These are phyloP conservation scores for Russula ochroleuca DNA, from an alignment of 768 basidiomycete species.

Conservation along the genomic window DNA sequence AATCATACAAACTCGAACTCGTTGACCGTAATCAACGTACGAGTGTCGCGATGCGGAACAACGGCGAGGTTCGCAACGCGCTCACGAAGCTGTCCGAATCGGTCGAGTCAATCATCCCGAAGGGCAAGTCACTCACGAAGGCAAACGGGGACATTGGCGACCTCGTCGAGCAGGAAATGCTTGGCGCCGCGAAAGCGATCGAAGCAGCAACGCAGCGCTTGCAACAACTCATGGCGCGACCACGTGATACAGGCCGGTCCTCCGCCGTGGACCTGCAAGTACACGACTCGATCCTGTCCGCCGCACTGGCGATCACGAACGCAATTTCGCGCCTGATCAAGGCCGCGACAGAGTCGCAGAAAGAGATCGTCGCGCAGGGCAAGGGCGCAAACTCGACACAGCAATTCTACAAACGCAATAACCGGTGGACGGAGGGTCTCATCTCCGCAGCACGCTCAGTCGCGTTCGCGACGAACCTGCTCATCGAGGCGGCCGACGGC, in stretches of 20 bases:
- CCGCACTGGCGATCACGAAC: conserved; percentile 91
- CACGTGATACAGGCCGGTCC: conserved; percentile 81
- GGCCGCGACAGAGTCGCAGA: conserved; percentile 95
- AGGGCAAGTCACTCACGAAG: conserved; percentile 69
- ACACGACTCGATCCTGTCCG: conserved; percentile 92
- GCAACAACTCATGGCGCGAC: conserved; percentile 87
- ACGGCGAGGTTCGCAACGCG: conserved; percentile 76
- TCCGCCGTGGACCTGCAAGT: conserved; percentile 92
- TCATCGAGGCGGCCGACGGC: conserved; percentile 97
- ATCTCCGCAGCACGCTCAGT: conserved; percentile 98
- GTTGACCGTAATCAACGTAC: conserved; percentile 65
- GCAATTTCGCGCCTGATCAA: conserved; percentile 93
- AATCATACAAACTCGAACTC: conserved; percentile 90
- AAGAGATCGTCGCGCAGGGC: conserved; percentile 96
- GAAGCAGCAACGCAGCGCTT: conserved; percentile 87
- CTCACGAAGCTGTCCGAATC: conserved; percentile 82
- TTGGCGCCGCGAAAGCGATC: conserved; percentile 86
- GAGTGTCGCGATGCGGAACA: conserved; percentile 86
- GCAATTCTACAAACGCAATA: conserved; percentile 99
- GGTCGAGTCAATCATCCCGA: conserved; percentile 82
- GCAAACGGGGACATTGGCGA: conserved; percentile 93
- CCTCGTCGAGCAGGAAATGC: conserved; percentile 95
- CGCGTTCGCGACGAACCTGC: conserved; percentile 89
- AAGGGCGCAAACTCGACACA: conserved; percentile 87
- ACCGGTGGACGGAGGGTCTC: conserved; percentile 98